A percentile compares a stretch with the other conserved stretches of the same genome.
Conservation (phyloP, 352 stramenopile genomes). For the Phytophthora tubulina region DNA sequence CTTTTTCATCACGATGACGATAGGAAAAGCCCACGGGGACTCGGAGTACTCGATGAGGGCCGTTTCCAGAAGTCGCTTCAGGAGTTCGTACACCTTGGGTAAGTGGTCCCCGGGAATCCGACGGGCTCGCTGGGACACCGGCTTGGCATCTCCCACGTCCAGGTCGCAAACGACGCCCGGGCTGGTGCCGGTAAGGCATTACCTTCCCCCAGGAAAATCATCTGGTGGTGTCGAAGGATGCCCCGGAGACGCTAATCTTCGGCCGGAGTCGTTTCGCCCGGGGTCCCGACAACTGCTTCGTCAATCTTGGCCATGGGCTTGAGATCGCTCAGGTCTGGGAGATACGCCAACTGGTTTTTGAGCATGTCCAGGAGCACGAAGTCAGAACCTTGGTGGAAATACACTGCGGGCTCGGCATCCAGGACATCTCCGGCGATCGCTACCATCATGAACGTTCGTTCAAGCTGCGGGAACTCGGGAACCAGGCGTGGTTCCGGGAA, state of each 20-base stretch:
- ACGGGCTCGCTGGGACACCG: background rate
- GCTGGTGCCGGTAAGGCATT: conserved; percentile 3
- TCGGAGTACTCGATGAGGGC: conserved; percentile 16
- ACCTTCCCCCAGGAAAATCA: conserved; percentile 1
- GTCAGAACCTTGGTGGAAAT: conserved; percentile 13
- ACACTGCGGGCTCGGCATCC: background rate
- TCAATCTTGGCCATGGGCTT: conserved; percentile 4
- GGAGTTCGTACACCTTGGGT: conserved; percentile 22
- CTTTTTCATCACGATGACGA: conserved; percentile 23
- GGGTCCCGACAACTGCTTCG: background rate
- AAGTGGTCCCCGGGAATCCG: conserved; percentile 2
- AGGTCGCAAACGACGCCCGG: conserved; percentile 25
- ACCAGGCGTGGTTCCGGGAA: background rate
- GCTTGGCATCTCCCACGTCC: background rate
- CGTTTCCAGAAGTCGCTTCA: conserved; percentile 14
- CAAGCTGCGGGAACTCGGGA: too few species aligned
- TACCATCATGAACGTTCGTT: background rate
- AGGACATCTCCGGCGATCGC: background rate
- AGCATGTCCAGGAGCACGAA: conserved; percentile 16
- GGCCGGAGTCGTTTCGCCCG: background rate
- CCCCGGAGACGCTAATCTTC: background rate
- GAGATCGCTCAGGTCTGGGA: background rate
- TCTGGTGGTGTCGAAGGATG: background rate
- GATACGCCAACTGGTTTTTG: background rate
- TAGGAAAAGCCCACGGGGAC: conserved; percentile 2